Conservation (phyloP, 805 yeast genomes). For the Metschnikowia colocasiae region DNA sequence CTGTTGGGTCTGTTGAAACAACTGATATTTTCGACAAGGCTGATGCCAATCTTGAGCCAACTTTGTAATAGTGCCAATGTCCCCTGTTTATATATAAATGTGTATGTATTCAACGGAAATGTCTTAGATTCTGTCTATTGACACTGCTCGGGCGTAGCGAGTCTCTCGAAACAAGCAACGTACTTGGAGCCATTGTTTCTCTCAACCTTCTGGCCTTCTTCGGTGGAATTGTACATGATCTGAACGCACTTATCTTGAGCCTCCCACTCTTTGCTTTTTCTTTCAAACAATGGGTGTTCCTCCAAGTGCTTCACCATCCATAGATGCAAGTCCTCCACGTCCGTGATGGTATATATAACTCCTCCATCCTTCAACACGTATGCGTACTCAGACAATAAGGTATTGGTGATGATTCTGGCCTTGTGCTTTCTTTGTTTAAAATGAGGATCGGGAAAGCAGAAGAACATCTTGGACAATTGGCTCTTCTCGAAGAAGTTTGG, state of each 20-base stretch:
- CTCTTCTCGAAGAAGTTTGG: conserved; percentile 88
- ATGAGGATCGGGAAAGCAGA: conserved; percentile 99
- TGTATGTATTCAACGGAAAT: conserved; percentile 1
- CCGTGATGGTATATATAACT: conserved; percentile 88
- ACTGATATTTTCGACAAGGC: conserved; percentile 8
- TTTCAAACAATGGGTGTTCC: conserved; percentile 85
- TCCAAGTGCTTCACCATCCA: conserved; percentile 96
- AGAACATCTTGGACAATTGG: conserved; percentile 87
- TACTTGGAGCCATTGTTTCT: conserved; percentile 86
- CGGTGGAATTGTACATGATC: conserved; percentile 89
- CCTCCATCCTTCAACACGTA: conserved; percentile 86
- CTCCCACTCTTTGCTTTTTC: conserved; percentile 80
- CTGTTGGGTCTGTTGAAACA: conserved; percentile 3
- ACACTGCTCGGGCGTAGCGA: conserved; percentile 52
- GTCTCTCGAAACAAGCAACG: conserved; percentile 80
- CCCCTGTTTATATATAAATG: conserved; percentile 1
- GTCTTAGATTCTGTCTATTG: conserved; percentile 5
- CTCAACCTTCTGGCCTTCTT: conserved; percentile 95
- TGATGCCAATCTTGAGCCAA: conserved; percentile 9
- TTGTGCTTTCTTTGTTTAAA: conserved; percentile 96
- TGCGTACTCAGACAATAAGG: conserved; percentile 88
- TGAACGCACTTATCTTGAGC: conserved; percentile 72
- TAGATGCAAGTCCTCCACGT: conserved; percentile 84
- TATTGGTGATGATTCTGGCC: conserved; percentile 90
- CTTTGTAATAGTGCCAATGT: conserved; percentile 6